Conservation (phyloP, 139 green algal genomes). For the Spirogloea muscicola region DNA sequence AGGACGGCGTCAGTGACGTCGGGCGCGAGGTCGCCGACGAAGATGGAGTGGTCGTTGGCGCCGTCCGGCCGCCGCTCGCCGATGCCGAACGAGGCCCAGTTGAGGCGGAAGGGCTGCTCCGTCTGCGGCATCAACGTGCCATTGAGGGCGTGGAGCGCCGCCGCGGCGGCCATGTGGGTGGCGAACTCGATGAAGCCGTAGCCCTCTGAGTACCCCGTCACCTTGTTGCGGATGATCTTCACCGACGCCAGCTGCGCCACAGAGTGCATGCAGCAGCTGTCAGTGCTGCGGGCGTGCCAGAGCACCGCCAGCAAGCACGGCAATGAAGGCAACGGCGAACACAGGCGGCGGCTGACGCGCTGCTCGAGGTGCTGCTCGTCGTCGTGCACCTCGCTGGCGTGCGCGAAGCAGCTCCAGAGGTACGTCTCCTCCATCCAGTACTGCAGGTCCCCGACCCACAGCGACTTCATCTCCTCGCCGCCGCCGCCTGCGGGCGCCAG, state of each 20-base stretch:
- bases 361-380: background rate
- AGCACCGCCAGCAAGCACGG: background rate
- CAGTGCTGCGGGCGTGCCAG: background rate
- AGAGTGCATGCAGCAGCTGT: background rate
- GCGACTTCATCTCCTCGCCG: constrained; percentile 44
- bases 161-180: constrained; percentile 58
- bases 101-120: constrained; percentile 68
- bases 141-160: constrained; percentile 64
- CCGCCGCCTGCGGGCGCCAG: no score
- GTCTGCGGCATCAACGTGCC: constrained; percentile 65
- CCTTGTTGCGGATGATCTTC: constrained; percentile 78
- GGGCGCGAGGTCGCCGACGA: constrained; percentile 86
- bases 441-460: constrained; percentile 47
- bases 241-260: constrained; percentile 51
- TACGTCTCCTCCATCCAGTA: constrained; percentile 51
- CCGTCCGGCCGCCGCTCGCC: constrained; percentile 48
- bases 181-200: constrained; percentile 81
- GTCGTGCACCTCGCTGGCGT: constrained; percentile 27
- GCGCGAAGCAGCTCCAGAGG: constrained; percentile 40
- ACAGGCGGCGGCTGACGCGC: background rate
- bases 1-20: constrained; percentile 89
- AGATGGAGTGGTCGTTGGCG: constrained; percentile 69
- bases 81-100: constrained; percentile 76
- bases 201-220: constrained; percentile 63
- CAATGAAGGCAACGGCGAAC: background rate